These are phyloP conservation scores for Russula olivacea DNA, from an alignment of 768 basidiomycete species.

Conservation along the genomic window DNA sequence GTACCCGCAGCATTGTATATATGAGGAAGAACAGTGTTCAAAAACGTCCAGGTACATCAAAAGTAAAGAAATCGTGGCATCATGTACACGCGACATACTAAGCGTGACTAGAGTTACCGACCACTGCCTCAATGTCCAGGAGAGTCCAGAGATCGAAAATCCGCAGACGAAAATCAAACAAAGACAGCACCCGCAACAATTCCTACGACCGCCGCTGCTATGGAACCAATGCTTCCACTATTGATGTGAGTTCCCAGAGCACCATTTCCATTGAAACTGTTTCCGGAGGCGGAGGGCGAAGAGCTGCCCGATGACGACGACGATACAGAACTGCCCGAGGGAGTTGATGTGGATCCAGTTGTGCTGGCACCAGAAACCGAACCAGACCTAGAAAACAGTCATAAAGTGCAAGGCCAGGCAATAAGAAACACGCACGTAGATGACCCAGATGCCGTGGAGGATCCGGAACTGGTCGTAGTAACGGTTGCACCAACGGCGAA, in stretches of 20 bases:
- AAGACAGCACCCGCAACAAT: conserved; percentile 15
- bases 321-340: not conserved
- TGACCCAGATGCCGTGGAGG: not conserved
- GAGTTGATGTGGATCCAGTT: not conserved
- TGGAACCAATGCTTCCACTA: not conserved
- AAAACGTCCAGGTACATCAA: conserved; percentile 10
- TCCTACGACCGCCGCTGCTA: conserved; percentile 10
- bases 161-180: conserved; percentile 1
- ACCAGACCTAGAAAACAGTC: conserved; percentile 7
- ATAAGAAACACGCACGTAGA: conserved; percentile 4
- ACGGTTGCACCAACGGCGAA: conserved; percentile 13
- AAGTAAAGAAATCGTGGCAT: not conserved
- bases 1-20: not conserved
- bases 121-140: not conserved
- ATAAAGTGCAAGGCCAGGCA: not conserved
- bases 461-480: conserved; percentile 6
- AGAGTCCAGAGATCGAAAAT: conserved; percentile 8
- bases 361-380: conserved; percentile 1
- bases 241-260: not conserved
- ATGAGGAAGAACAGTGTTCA: not conserved
- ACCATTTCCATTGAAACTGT: conserved; percentile 13
- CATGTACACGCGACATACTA: not conserved
- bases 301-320: conserved; percentile 3
- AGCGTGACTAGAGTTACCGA: not conserved
- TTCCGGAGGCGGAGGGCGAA: conserved; percentile 1